Evolutionary conservation across 164 flowering plant species (phyloP), one percentile per base, ranked within the genome.

Genomic region (Chimonanthus praecox): DNA sequence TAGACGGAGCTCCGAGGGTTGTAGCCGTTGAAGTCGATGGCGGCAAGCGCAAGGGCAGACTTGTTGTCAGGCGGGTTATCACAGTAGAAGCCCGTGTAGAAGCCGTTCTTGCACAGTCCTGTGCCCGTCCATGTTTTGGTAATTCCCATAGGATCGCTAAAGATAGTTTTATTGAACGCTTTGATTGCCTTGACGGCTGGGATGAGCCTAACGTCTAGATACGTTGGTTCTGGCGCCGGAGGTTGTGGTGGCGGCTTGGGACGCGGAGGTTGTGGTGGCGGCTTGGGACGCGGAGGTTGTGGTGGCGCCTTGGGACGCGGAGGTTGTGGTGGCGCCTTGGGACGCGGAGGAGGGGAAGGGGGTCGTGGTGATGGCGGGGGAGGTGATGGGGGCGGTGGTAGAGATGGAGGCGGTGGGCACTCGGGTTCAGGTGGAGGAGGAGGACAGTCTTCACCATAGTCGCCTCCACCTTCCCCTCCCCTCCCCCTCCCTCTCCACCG

Each of bases 51-150:
- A 2, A 10, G 73, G 20, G 71, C 84, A 2, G 81, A 47, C 0
- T 3, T 1, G 71, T 83, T 80, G 74, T 86, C 83, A 0, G 89
- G 90, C 2, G 88, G 85, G 58, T 43, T 46, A 20, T 79, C 85
- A 61, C 92, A 90, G 82, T 20, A 82, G 81, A 86, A 87, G 67
- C 94, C 94, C 20, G 9, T 81, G 89, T 88, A 88, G 0, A 33
- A 33, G 33, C 33, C 33, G 0, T 33, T 33, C 33, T 45, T 67
- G 82, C 94, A 88, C 7, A 88, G 68, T 71, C 88, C 82, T 0
- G 84, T 4, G 8, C 94, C 94, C 1, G 69, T 73, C 94, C 94
- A 90, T 0, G 88, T 83, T 3, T 58, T 11, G 48, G 91, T 86
- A 68, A 83, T 66, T 21, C 64, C 58, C 0, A 82, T 49, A 5